These are phyloP conservation scores for Epichloe hybrida DNA, from an alignment of 2,329 filamentous ascomycete genomes.

Conservation along the genomic window DNA sequence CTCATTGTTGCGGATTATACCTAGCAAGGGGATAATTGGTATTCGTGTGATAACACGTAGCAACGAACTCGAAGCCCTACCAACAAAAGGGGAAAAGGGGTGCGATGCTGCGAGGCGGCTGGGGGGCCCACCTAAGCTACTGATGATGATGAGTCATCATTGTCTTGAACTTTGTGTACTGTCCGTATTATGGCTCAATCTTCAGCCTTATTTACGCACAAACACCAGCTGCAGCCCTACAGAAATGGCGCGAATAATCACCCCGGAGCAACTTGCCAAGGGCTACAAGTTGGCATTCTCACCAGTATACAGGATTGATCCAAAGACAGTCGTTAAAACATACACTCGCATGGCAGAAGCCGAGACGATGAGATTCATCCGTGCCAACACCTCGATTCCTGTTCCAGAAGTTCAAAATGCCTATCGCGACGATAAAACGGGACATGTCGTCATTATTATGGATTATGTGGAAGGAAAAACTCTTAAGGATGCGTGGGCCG, in stretches of 20 bases:
- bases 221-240: neutral
- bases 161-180: too few relatives aligned
- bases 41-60: too few relatives aligned
- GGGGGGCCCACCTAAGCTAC: too few relatives aligned
- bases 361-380: slow-evolving; percentile 7
- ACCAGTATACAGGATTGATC: neutral
- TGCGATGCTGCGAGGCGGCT: too few relatives aligned
- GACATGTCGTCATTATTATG: slow-evolving; percentile 9
- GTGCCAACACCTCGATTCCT: slow-evolving; percentile 6
- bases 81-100: too few relatives aligned
- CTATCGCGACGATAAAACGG: slow-evolving; percentile 5
- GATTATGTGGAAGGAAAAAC: slow-evolving; percentile 8
- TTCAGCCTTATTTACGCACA: too few relatives aligned
- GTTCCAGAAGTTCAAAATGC: slow-evolving; percentile 5
- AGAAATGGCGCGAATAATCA: neutral
- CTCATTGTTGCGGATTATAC: too few relatives aligned
- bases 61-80: too few relatives aligned
- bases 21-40: too few relatives aligned
- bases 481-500: slow-evolving; percentile 8
- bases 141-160: too few relatives aligned
- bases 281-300: neutral
- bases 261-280: neutral
- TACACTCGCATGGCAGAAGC: slow-evolving; percentile 5
- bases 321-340: slow-evolving; percentile 7
- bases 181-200: too few relatives aligned